Evolutionary conservation across 2,329 filamentous ascomycete genomes (phyloP), one percentile per base, ranked within the genome.

Genomic region (Parastagonospora nodorum): DNA sequence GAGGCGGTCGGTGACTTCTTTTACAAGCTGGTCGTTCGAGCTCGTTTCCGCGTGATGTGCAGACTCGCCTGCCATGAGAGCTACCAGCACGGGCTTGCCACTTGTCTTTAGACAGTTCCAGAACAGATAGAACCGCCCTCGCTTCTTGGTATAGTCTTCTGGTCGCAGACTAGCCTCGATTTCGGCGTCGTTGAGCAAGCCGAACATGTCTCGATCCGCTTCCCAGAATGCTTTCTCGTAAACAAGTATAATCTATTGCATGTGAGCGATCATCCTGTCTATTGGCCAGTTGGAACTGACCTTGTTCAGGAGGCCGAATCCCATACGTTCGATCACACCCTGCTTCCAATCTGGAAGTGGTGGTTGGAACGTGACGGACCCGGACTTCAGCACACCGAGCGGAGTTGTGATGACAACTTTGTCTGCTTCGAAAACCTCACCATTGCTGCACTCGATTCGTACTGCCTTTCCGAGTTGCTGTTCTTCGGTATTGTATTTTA

Each of bases 81-180:
- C 94, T 53, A 97, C 86, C 19, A 97, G 81, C 44, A 92, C 91
- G 31, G 77, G 94, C 31, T 96, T 79, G 1, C 95, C 95, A 39
- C 89, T 92, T 2, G 90, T 96, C 61, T 91, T 90, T 53, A 92
- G 88, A 47, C 92, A 91, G 65, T 99, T 97, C 84, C 96, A 97
- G 84, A 96, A 97, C 63, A 99, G 85, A 67, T 97, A 99, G 75
- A 96, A 96, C 19, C 92, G 88, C n/a, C 93, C 93, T 45, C 93
- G 85, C 54, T 86, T 87, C 3, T 82, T 79, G 5, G 86, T 80
- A 66, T 97, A 97, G 58, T 96, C 89, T 43, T 84, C 83, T 65
- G 95, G 91, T 38, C 86, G 80, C 47, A 92, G 81, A 67, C 91
- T 96, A 49, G 86, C 82, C 3, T 82, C 78, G 52, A 85, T 83